Evolutionary conservation across 2,329 filamentous ascomycete species (phyloP).

Genomic region (Fusarium chaquense): DNA sequence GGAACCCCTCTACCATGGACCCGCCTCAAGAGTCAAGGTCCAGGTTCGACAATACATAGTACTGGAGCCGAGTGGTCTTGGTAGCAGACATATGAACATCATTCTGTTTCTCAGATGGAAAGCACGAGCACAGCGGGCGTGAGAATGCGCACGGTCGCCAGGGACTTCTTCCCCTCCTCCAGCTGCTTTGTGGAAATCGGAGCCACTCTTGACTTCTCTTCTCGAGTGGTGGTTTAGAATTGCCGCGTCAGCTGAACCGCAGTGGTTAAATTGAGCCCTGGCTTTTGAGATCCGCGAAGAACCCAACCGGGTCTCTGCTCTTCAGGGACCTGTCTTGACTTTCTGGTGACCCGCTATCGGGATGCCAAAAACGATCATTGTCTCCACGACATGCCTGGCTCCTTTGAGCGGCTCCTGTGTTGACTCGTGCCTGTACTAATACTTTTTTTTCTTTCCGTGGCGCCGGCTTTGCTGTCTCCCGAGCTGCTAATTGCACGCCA

Average conservation of each 20-base stretch:
- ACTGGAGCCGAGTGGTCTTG: slow-evolving; percentile 19
- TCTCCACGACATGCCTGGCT: slow-evolving; percentile 28
- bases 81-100: not conserved
- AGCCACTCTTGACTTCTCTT: slow-evolving; percentile 18
- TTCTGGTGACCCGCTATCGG: slow-evolving; percentile 39
- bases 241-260: slow-evolving; percentile 39
- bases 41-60: slow-evolving; percentile 1
- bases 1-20: slow-evolving; percentile 17
- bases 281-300: slow-evolving; percentile 17
- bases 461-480: slow-evolving; percentile 45
- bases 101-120: slow-evolving; percentile 13
- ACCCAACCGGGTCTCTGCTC: slow-evolving; percentile 37
- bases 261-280: slow-evolving; percentile 23
- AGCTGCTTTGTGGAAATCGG: slow-evolving; percentile 14
- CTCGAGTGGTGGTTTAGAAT: slow-evolving; percentile 14
- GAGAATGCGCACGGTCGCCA: slow-evolving; percentile 26
- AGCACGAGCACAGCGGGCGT: slow-evolving; percentile 22
- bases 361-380: slow-evolving; percentile 42
- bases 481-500: slow-evolving; percentile 43
- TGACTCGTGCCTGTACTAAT: slow-evolving; percentile 42
- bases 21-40: slow-evolving; percentile 26
- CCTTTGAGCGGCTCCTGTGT: slow-evolving; percentile 28
- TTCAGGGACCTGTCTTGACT: slow-evolving; percentile 38
- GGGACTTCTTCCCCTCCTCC: slow-evolving; percentile 19
- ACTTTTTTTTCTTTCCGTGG: slow-evolving; percentile 44